A percentile compares a stretch with the other conserved stretches of the same genome.
Conservation (phyloP, 495 filamentous ascomycete species). For the Paragyromitra xinjiangensis region DNA sequence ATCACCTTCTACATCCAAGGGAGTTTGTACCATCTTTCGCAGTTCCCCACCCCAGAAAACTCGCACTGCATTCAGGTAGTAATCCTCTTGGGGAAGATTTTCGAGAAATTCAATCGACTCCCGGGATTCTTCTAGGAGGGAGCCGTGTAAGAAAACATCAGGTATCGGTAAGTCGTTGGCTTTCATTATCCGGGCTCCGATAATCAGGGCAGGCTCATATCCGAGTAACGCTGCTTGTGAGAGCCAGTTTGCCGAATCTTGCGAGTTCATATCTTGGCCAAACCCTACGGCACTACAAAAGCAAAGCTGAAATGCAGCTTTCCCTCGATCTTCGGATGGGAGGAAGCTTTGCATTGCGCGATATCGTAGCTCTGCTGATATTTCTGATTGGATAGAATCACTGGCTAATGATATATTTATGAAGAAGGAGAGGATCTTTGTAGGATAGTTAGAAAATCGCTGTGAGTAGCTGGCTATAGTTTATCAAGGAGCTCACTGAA, state of each 20-base stretch:
- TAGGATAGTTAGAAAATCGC: not conserved
- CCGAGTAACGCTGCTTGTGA: conserved; percentile 6
- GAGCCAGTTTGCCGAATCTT: conserved; percentile 18
- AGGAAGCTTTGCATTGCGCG: conserved; percentile 8
- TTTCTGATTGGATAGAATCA: not conserved
- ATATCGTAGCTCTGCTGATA: conserved; percentile 10
- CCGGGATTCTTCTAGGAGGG: not conserved
- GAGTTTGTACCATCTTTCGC: not conserved
- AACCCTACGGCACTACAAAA: conserved; percentile 12
- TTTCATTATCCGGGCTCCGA: conserved; percentile 18
- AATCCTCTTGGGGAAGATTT: not conserved
- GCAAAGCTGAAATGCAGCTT: conserved; percentile 18
- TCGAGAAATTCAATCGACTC: not conserved
- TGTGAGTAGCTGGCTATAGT: not conserved
- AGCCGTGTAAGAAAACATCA: conserved; percentile 3
- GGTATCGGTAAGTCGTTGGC: conserved; percentile 10
- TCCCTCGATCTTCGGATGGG: conserved; percentile 11
- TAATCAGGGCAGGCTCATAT: conserved; percentile 13
- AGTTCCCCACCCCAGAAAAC: not conserved
- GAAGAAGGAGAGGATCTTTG: conserved; percentile 4
- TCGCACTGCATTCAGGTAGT: conserved; percentile 2
- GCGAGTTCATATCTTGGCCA: not conserved
- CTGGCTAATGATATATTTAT: not conserved
- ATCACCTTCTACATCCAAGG: not conserved
- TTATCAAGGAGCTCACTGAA: not conserved